Percentiles rank a stretch among this genome's conserved stretches.
Conservation (phyloP, 371 early-diverging fungal genomes). For the Cladochytrium tenue region DNA sequence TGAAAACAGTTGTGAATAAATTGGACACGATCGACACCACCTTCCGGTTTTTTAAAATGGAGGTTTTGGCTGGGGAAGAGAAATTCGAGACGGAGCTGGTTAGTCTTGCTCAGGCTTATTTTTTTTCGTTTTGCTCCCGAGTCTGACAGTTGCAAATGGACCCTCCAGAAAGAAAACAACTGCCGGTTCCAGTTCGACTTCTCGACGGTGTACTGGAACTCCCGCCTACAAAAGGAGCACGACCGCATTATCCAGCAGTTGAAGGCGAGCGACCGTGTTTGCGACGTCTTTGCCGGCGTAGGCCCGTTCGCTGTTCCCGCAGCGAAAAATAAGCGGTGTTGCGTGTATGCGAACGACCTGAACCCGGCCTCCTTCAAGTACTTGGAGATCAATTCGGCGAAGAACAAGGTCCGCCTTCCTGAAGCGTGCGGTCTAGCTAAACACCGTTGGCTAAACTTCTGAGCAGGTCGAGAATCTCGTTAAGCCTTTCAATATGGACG, state of each 20-base stretch:
- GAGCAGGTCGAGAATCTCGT: conserved; percentile 58
- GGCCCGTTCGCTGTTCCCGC: conserved; percentile 98
- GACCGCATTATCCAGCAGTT: conserved; percentile 73
- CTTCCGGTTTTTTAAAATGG: conserved; percentile 95
- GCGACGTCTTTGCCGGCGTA: conserved; percentile 97
- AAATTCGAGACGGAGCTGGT: conserved; percentile 87
- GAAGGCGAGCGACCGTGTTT: conserved; percentile 77
- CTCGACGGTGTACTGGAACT: conserved; percentile 99
- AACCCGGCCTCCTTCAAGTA: conserved; percentile 89
- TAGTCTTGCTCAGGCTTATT: neutral
- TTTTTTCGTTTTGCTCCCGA: neutral
- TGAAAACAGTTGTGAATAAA: conserved; percentile 95
- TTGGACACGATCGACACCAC: conserved; percentile 90
- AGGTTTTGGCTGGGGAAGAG: conserved; percentile 87
- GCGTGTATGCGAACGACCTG: conserved; percentile 96
- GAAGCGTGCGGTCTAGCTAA: neutral
- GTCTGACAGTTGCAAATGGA: too few relatives aligned
- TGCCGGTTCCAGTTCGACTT: conserved; percentile 94
- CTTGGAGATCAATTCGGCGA: conserved; percentile 74
- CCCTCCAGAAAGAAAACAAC: conserved; percentile 86
- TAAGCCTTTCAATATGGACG: conserved; percentile 84
- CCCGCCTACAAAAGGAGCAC: conserved; percentile 94
- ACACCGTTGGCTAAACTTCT: neutral
- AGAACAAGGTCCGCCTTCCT: conserved; percentile 72
- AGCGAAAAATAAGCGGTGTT: conserved; percentile 73